Base-by-base conservation (phyloP, 2,329 filamentous ascomycete species). In the Pestalotiopsis sp. region DNA sequence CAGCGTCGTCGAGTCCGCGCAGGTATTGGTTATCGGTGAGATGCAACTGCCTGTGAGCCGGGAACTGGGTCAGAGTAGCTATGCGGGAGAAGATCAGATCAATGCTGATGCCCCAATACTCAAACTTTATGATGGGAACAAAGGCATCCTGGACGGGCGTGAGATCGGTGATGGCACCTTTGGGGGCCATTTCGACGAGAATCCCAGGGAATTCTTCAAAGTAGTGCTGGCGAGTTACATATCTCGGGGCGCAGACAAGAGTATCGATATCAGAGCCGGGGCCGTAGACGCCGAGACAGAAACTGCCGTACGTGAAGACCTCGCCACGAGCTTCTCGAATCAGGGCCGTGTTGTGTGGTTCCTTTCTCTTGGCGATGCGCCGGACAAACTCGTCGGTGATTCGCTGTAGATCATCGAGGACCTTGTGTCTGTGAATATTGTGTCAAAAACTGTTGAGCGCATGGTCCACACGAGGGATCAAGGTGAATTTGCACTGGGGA, bases 261-360 rank as follows among this genome's bases (percentile, higher is more conserved):
- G 96, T 98, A 82, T 99, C 96, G 74, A 99, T 98, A 89, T 99
- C 96, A 60, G 96, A 98, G 64, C 94, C 94, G 58, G 96, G 96
- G 5, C 94, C 94, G 79, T 93, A 97, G 26, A 98, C 96, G 69
- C 96, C 96, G 13, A 99, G 85, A 52, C 94, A 91, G 80, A 95
- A 99, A 80, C 96, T 98, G 71, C 96, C 96, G 79, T 96, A 99
- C 1, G 95, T 97, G 79, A 97, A 97, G 72, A 99, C 90, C 82
- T 95, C 96, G 71, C 94, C 96, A 65, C 94, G 93, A 5, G 94
- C 93, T 75, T 92, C 91, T 73, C 94, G 93, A 59, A 96, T 88
- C 59, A 96, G 88, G 39, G 90, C 89, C 57, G 93, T 88, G 59
- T 94, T 91, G 64, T 95, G 85, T 7, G 85, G 83, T 69, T 89